Percentiles rank a stretch among this genome's conserved stretches.
These are phyloP conservation scores for Ascochyta koolunga DNA, from an alignment of 2,329 filamentous ascomycete genomes.

Conservation along the genomic window DNA sequence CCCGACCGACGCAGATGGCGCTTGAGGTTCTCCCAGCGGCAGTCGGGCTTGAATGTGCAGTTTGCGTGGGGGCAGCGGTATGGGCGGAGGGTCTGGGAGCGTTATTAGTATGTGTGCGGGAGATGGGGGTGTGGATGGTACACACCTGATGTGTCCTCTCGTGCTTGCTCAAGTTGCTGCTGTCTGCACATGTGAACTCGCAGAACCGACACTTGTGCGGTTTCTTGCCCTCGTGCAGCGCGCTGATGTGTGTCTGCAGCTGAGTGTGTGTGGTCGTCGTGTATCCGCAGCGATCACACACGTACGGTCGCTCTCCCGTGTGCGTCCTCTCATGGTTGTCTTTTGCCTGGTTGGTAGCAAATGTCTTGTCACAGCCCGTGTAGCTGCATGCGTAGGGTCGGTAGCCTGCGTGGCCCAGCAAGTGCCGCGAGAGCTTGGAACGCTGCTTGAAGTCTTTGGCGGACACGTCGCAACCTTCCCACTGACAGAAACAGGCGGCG, in stretches of 20 bases:
- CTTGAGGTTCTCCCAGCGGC: conserved; percentile 49
- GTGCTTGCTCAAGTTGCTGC: conserved; percentile 47
- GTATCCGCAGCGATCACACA: conserved; percentile 45
- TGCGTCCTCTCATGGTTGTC: conserved; percentile 50
- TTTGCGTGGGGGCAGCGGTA: conserved; percentile 46
- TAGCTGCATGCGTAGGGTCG: conserved; percentile 46
- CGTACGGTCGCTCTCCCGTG: conserved; percentile 45
- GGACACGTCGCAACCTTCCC: conserved; percentile 42
- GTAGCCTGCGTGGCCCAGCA: conserved; percentile 47
- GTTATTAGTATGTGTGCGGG: not conserved
- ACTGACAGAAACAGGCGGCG: conserved; percentile 44
- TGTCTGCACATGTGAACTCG: conserved; percentile 47
- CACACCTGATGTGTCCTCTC: conserved; percentile 46
- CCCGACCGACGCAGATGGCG: conserved; percentile 45
- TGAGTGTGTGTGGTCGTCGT: conserved; percentile 50
- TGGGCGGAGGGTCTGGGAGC: conserved; percentile 39
- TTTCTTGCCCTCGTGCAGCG: conserved; percentile 46
- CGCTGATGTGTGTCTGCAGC: conserved; percentile 46
- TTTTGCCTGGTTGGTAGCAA: conserved; percentile 49
- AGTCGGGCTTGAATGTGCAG: conserved; percentile 48
- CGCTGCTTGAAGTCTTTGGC: conserved; percentile 49
- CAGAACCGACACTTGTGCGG: conserved; percentile 48
- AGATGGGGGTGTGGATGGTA: not conserved
- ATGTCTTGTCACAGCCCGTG: conserved; percentile 45
- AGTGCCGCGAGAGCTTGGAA: conserved; percentile 46